Percentiles rank a stretch among this genome's conserved stretches.
phyloP scores from a whole-genome alignment of 2,329 filamentous ascomycete species.

The Xylaria sp. region DNA sequence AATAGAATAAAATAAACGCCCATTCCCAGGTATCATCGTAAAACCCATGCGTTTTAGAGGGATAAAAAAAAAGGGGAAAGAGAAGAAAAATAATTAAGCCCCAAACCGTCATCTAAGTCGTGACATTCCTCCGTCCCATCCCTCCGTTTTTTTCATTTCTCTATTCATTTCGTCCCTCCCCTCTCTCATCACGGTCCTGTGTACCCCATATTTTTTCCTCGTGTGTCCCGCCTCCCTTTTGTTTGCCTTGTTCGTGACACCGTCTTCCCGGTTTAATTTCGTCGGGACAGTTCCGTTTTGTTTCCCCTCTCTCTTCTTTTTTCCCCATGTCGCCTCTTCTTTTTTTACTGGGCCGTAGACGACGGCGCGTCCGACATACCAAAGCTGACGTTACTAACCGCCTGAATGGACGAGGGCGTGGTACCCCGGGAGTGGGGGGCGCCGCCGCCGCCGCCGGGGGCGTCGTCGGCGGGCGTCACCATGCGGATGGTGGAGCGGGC shows the following conservation, averaged over 20 bases:
- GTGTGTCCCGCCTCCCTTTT: background rate
- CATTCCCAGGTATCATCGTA: no score
- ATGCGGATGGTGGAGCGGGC: slow-evolving; percentile 41
- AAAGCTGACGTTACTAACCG: slow-evolving; percentile 28
- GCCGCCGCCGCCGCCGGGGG: slow-evolving; percentile 56
- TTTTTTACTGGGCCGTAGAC: background rate
- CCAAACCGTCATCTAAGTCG: no score
- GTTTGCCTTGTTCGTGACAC: background rate
- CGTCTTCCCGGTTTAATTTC: background rate
- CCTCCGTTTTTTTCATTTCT: background rate
- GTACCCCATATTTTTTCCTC: no score
- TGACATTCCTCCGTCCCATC: no score
- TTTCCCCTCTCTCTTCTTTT: background rate
- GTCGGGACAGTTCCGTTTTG: background rate
- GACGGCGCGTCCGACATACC: slow-evolving; percentile 23
- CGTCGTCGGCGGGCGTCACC: slow-evolving; percentile 55
- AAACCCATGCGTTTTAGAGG: no score
- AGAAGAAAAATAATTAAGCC: no score
- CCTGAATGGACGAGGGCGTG: slow-evolving; percentile 29
- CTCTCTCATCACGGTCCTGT: no score
- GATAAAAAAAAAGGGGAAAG: no score
- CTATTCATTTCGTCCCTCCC: background rate
- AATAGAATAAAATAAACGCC: no score
- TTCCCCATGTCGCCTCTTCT: background rate
- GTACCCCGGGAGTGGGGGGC: slow-evolving; percentile 39